Evolutionary conservation across 805 yeast genomes (phyloP), one percentile per base, ranked within the genome.

Genomic region (Teunomyces funiuensis): DNA sequence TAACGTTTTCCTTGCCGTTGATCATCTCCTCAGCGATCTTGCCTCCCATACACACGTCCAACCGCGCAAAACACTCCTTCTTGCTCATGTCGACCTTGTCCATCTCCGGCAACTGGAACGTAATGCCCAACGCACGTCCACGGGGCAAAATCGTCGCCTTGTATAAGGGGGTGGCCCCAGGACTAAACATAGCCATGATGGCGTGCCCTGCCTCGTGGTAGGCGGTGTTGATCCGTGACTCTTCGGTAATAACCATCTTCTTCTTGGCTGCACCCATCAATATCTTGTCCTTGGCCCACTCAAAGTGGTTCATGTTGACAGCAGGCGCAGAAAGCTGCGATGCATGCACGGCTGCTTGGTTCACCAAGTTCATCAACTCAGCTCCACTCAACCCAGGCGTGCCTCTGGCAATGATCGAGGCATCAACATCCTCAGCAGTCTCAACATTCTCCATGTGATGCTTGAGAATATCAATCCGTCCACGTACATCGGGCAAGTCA

Each of bases 191-290:
- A 8, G 99, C 98, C 86, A 91, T 89, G 43, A 93, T 88, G 4
- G 99, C 99, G 68, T 93, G 99, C 3, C 99, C 99, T 14, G 99
- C 99, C 70, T 93, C 99, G 67, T 93, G 99, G 64, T 83, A 93
- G 1, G 99, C 99, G 13, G 99, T 93, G 50, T 91, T 89, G 54
- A 79, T 81, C 64, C 97, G 80, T 0, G 95, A 79, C 46, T 91
- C 97, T 62, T 93, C 97, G 20, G 99, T 90, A 72, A 93, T 79
- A 28, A 93, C 97, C 98, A 91, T 91, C 18, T 96, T 87, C 68
- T 87, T 88, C 63, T 95, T 85, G 54, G 95, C 99, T 27, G 98
- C 98, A 40, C 99, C 99, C 86, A 93, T 82, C 58, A 95, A 72
- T 42, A 95, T 93, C 69, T 93, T 93, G 66, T 93, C 99, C 65